Percentiles rank a stretch among this genome's conserved stretches.
Conservation (phyloP, 2,329 filamentous ascomycete genomes). For the Didymella keratinophila region DNA sequence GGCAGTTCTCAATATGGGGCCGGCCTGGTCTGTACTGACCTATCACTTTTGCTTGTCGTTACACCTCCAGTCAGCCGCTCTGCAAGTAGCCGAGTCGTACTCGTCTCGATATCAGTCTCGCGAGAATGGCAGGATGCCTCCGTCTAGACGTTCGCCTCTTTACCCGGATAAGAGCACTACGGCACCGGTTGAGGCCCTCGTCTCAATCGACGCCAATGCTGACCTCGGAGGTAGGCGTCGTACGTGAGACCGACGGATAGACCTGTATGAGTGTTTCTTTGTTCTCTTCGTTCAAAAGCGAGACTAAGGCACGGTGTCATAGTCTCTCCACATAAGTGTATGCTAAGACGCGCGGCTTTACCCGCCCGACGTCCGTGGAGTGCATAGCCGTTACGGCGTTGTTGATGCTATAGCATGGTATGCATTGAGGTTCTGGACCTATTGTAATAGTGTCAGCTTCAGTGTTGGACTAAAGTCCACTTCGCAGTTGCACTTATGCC, state of each 20-base stretch:
- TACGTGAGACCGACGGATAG: background rate
- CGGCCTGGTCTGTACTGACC: background rate
- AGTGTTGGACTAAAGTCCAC: background rate
- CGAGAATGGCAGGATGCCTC: too few species aligned
- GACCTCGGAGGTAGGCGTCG: background rate
- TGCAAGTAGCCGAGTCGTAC: background rate
- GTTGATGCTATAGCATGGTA: background rate
- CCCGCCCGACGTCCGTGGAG: background rate
- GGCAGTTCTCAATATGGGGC: conserved; percentile 3
- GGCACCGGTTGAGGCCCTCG: background rate
- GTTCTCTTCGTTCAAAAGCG: background rate
- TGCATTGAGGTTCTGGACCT: background rate
- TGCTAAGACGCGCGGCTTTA: conserved; percentile 3
- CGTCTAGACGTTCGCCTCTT: background rate
- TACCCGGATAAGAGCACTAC: conserved; percentile 11
- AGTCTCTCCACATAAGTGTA: background rate
- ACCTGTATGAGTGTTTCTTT: background rate
- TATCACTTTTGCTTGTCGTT: background rate
- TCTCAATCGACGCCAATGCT: background rate
- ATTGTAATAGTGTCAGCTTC: background rate
- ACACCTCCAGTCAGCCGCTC: conserved; percentile 1
- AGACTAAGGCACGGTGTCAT: background rate
- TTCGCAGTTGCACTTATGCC: background rate
- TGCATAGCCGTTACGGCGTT: background rate
- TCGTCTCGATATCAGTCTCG: background rate